These are phyloP conservation scores for Cercospora sp. DNA, from an alignment of 2,329 filamentous ascomycete genomes.

Conservation along the genomic window DNA sequence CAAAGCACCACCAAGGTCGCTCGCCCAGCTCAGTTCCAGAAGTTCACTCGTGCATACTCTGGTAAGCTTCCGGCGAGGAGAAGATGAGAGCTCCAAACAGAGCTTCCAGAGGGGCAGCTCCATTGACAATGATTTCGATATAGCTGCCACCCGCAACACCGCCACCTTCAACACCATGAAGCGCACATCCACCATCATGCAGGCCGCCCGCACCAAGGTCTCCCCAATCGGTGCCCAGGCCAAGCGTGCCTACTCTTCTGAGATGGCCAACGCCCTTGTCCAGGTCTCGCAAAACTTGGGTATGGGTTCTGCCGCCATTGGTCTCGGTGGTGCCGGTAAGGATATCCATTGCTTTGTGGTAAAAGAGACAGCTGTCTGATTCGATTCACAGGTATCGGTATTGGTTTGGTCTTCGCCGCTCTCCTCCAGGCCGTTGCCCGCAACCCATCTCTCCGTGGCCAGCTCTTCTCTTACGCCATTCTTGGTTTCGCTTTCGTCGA, in stretches of 20 bases:
- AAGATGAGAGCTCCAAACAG: conserved; percentile 19
- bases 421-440: conserved; percentile 87
- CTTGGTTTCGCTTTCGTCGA: conserved; percentile 94
- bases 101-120: conserved; percentile 18
- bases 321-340: conserved; percentile 57
- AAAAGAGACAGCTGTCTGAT: background rate
- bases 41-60: conserved; percentile 64
- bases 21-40: conserved; percentile 65
- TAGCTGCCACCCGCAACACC: conserved; percentile 42
- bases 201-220: conserved; percentile 35
- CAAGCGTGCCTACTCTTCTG: conserved; percentile 75
- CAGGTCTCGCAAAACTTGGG: conserved; percentile 74
- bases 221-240: conserved; percentile 50
- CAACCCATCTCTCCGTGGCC: conserved; percentile 91
- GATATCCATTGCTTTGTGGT: background rate
- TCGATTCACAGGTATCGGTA: conserved; percentile 71
- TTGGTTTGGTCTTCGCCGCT: conserved; percentile 89
- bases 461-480: conserved; percentile 96
- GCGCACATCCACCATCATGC: conserved; percentile 61
- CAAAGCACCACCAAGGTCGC: conserved; percentile 73
- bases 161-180: conserved; percentile 72
- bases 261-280: conserved; percentile 85
- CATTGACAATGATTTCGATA: conserved; percentile 21
- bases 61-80: conserved; percentile 52
- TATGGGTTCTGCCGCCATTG: conserved; percentile 87